A percentile compares a stretch with the other conserved stretches of the same genome.
These are phyloP conservation scores for Metroxylon sagu DNA, from an alignment of 176 grass and related monocot species.

Conservation along the genomic window DNA sequence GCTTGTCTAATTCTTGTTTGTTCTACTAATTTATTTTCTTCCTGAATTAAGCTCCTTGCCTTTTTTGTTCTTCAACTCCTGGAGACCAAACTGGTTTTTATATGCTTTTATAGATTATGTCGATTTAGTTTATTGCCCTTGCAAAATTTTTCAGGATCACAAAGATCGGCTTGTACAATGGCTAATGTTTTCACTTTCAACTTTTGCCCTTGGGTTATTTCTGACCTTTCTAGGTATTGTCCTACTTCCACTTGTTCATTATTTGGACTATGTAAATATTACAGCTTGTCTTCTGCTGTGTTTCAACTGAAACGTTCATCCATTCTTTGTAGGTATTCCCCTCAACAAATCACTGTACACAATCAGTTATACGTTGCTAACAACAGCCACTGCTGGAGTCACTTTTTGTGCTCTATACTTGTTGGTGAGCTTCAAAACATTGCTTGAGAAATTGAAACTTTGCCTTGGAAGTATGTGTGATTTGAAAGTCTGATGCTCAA, in stretches of 20 bases:
- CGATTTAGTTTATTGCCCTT: no score
- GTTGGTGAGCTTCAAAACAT: constrained; percentile 13
- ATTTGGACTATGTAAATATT: not conserved
- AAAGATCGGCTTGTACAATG: constrained; percentile 14
- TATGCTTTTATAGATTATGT: no score
- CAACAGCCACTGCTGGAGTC: constrained; percentile 12
- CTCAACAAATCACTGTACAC: constrained; percentile 26
- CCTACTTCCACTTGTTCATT: not conserved
- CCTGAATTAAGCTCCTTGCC: no score
- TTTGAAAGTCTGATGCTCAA: not conserved
- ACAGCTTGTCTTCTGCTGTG: not conserved
- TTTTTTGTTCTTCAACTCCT: no score
- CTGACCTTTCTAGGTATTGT: constrained; percentile 7
- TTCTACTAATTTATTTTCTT: no score
- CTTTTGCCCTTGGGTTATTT: constrained; percentile 8
- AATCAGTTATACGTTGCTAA: constrained; percentile 24
- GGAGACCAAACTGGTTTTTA: no score
- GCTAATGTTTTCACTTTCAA: constrained; percentile 16
- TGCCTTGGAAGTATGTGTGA: not conserved
- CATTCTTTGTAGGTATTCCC: constrained; percentile 16
- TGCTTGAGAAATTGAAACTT: not conserved
- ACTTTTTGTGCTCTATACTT: constrained; percentile 19
- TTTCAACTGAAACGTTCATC: not conserved
- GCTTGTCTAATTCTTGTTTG: no score
- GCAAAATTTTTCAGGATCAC: constrained; percentile 13